phyloP scores from a whole-genome alignment of 352 stramenopile genomes.

The Phytophthora gonapodyides region DNA sequence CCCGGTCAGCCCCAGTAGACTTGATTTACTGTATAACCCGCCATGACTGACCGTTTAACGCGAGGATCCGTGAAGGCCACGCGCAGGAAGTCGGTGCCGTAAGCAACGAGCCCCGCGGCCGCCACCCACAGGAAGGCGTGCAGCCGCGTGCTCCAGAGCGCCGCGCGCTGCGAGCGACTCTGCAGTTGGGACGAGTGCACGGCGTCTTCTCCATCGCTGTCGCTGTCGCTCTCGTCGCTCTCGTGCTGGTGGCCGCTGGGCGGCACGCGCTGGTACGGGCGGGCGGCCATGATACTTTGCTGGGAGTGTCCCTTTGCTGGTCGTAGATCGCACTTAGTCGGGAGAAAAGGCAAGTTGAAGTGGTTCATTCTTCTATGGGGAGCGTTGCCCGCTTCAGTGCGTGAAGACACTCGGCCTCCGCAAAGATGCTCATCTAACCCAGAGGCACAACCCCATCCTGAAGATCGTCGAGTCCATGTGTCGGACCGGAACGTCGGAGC shows the following conservation, averaged over 20 bases:
- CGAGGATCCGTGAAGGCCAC: slow-evolving; percentile 69
- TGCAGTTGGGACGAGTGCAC: slow-evolving; percentile 26
- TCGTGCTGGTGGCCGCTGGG: slow-evolving; percentile 44
- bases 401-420: not conserved
- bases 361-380: not conserved
- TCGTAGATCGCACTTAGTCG: slow-evolving; percentile 15
- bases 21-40: not conserved
- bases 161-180: slow-evolving; percentile 50
- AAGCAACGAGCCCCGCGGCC: slow-evolving; percentile 49
- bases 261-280: slow-evolving; percentile 54
- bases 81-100: slow-evolving; percentile 73
- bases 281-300: slow-evolving; percentile 32
- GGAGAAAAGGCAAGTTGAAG: not conserved
- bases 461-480: slow-evolving; percentile 22
- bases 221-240: slow-evolving; percentile 41
- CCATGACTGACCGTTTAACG: slow-evolving; percentile 47
- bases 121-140: slow-evolving; percentile 80
- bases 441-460: slow-evolving; percentile 1
- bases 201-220: slow-evolving; percentile 40
- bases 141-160: slow-evolving; percentile 71
- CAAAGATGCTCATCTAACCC: too few species aligned
- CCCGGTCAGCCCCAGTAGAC: not conserved
- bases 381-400: too few species aligned
- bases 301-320: slow-evolving; percentile 2
- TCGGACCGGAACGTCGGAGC: slow-evolving; percentile 17